These are phyloP conservation scores for Trichosporon sp. DNA, from an alignment of 1,284 basidiomycete genomes.

Conservation along the genomic window DNA sequence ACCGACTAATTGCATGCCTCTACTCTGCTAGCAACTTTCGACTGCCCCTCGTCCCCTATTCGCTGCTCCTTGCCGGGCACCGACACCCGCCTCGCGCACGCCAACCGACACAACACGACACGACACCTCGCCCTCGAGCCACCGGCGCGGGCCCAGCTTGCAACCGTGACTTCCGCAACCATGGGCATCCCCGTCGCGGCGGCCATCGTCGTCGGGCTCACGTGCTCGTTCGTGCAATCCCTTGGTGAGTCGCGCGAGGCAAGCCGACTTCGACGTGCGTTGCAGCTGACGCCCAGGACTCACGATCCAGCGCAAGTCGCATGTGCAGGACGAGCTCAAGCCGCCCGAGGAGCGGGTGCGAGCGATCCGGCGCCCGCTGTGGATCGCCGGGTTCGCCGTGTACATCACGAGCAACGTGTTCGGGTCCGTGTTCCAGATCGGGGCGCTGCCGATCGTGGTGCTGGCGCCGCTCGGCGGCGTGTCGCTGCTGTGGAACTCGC, in stretches of 20 bases:
- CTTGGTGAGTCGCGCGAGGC: conserved; percentile 60
- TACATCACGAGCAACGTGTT: conserved; percentile 85
- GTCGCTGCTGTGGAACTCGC: conserved; percentile 89
- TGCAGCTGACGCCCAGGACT: conserved; percentile 57
- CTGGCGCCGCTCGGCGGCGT: conserved; percentile 87
- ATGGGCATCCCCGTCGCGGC: conserved; percentile 55
- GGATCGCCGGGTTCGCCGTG: conserved; percentile 78
- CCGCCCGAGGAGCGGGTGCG: conserved; percentile 62
- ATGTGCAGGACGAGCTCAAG: conserved; percentile 74
- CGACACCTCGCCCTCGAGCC: too few relatives aligned
- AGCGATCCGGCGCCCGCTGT: conserved; percentile 74
- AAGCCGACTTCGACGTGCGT: too few relatives aligned
- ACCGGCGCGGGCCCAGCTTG: too few relatives aligned
- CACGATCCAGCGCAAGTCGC: conserved; percentile 91
- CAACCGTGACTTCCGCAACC: not conserved
- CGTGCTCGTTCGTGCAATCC: conserved; percentile 85
- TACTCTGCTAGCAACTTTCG: not conserved
- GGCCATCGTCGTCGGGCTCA: conserved; percentile 68
- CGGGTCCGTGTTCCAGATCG: conserved; percentile 84
- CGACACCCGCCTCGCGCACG: not conserved
- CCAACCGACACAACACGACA: not conserved
- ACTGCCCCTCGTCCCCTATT: not conserved
- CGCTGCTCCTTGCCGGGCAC: not conserved
- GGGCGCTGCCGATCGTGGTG: conserved; percentile 86
- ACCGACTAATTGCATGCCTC: not conserved